Evolutionary conservation across 192 early-diverging fungal genomes (phyloP), one percentile per base, ranked within the genome.

Genomic region (Blastocladiella britannica): DNA sequence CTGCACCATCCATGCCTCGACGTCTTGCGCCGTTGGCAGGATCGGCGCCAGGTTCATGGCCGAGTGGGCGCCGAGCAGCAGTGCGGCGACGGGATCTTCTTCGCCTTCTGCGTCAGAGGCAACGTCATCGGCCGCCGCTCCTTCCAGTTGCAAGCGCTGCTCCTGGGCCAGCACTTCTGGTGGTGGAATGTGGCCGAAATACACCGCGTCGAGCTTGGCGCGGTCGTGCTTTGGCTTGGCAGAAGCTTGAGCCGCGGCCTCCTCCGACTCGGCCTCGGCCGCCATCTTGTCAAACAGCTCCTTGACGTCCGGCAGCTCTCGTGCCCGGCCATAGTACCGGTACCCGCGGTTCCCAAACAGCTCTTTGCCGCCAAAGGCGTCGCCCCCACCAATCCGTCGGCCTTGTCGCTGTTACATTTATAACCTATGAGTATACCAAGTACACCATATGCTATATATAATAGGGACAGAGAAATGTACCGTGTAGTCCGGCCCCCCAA

Each of bases 261-360:
- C 28, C n/a, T 28, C 24, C 25, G 27, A 55, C 7, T 6, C 27
- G 25, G 8, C 27, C 24, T 58, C 7, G 27, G 29, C 7, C 9
- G 9, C 15, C 9, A 37, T 25, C 1, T 43, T 58, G 24, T 57
- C 1, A 26, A n/a, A 85, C 53, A 95, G 65, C 65, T 98, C 91
- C 61, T 81, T 81, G 51, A 98, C 91, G 26, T 88, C 92, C 0
- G 89, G 89, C 53, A 98, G 72, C 54, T 94, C 86, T 59, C 83
- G 87, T 53, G 94, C 92, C 26, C 90, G 83, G 7, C 94, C 92
- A 81, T 96, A 98, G 65, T 95, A 84, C 82, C 85, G 88, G 77
- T 95, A 98, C 62, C 92, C 92, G 51, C 85, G 68, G 43, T 76
- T 82, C 0, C 91, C 92, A 0, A 89, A 87, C 2, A 89, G 88